A percentile compares a stretch with the other conserved stretches of the same genome.
Evolutionary conservation across 768 basidiomycete species (phyloP).

Genomic region (Dictyophora rubrovolvata): DNA sequence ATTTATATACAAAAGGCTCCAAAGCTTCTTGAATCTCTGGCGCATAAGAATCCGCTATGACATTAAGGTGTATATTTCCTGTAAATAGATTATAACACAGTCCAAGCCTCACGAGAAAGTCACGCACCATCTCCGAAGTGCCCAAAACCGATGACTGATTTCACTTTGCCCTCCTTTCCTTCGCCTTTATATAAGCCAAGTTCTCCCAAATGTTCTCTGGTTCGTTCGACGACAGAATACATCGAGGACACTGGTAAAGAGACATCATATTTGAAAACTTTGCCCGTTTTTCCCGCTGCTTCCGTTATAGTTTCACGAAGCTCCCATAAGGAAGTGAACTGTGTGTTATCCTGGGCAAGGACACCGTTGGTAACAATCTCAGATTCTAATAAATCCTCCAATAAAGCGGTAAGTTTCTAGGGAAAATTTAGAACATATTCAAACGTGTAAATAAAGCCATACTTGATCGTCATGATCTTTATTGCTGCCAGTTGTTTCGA

Average conservation of each 20-base stretch:
- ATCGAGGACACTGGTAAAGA: slow-evolving; percentile 81
- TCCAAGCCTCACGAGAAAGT: neutral
- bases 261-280: slow-evolving; percentile 95
- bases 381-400: slow-evolving; percentile 28
- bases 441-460: neutral
- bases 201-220: slow-evolving; percentile 54
- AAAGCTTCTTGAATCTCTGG: slow-evolving; percentile 77
- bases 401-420: slow-evolving; percentile 1
- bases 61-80: slow-evolving; percentile 94
- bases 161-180: slow-evolving; percentile 62
- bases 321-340: slow-evolving; percentile 85
- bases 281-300: slow-evolving; percentile 86
- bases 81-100: neutral
- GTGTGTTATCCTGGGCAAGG: slow-evolving; percentile 80
- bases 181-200: slow-evolving; percentile 49
- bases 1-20: slow-evolving; percentile 92
- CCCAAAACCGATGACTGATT: slow-evolving; percentile 85
- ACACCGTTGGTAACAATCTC: slow-evolving; percentile 78
- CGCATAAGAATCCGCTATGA: slow-evolving; percentile 73
- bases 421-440: neutral
- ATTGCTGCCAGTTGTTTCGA: slow-evolving; percentile 6
- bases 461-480: slow-evolving; percentile 10
- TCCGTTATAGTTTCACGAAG: slow-evolving; percentile 89
- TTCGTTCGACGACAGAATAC: slow-evolving; percentile 76
- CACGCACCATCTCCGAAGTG: slow-evolving; percentile 90